Evolutionary conservation across 2,329 filamentous ascomycete genomes (phyloP).

Genomic region (Colletotrichum sublineola): DNA sequence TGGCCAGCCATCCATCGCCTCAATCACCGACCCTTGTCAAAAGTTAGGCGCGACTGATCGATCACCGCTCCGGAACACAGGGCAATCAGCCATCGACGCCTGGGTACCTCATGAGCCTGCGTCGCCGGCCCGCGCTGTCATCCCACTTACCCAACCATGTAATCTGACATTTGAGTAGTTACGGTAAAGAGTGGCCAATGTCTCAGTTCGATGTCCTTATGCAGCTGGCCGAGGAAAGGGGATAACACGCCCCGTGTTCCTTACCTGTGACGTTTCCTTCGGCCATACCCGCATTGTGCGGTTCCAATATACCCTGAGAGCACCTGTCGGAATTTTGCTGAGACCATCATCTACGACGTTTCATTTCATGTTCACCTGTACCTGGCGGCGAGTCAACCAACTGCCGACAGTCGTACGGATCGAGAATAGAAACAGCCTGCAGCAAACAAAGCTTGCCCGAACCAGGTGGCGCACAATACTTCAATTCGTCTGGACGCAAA

Average conservation of each 20-base stretch:
- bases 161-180: neutral
- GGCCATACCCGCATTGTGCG: neutral
- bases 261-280: neutral
- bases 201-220: slow-evolving; percentile 5
- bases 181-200: neutral
- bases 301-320: neutral
- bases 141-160: neutral
- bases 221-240: slow-evolving; percentile 6
- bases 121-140: slow-evolving; percentile 1
- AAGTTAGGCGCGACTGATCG: slow-evolving; percentile 6
- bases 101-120: slow-evolving; percentile 18
- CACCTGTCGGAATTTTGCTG: neutral
- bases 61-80: slow-evolving; percentile 11
- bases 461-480: slow-evolving; percentile 1
- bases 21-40: slow-evolving; percentile 12
- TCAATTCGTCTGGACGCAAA: slow-evolving; percentile 10
- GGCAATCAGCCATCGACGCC: slow-evolving; percentile 3
- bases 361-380: neutral
- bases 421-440: neutral
- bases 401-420: slow-evolving; percentile 16
- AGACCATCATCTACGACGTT: neutral
- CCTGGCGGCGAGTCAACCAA: slow-evolving; percentile 12
- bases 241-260: neutral
- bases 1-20: slow-evolving; percentile 3
- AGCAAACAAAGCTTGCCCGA: slow-evolving; percentile 10